A percentile compares a stretch with the other conserved stretches of the same genome.
Evolutionary conservation across 305 asterid genomes (phyloP).

Genomic region (Rubia balearica): DNA sequence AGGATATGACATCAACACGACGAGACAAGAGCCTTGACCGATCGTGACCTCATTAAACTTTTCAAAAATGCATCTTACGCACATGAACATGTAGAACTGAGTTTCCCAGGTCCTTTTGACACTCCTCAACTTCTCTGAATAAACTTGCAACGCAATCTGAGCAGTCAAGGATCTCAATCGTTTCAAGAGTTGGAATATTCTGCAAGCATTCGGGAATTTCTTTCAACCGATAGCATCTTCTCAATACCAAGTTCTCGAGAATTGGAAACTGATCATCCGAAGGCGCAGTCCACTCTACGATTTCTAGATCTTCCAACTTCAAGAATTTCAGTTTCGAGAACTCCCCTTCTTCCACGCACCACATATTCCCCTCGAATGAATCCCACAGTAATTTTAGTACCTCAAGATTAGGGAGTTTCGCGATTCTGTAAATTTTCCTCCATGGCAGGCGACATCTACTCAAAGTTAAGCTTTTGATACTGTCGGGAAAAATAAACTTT

Average conservation of each 20-base stretch:
- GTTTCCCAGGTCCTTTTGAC: background rate
- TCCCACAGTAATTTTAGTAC: background rate
- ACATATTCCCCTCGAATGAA: background rate
- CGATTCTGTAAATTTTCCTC: background rate
- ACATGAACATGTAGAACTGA: too few species aligned
- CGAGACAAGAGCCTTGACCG: too few species aligned
- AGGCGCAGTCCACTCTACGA: background rate
- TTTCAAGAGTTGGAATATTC: background rate
- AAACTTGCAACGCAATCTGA: background rate
- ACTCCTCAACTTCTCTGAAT: background rate
- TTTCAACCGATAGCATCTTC: background rate
- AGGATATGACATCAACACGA: too few species aligned
- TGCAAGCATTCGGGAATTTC: background rate
- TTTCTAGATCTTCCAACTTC: fast-evolving
- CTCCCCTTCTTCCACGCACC: background rate
- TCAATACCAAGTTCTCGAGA: background rate
- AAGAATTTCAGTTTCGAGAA: background rate
- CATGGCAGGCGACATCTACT: background rate
- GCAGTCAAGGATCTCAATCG: too few species aligned
- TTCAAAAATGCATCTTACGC: too few species aligned
- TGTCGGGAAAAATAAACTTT: background rate
- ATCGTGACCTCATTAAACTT: too few species aligned
- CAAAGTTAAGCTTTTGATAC: too few species aligned
- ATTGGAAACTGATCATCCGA: background rate
- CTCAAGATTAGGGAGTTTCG: background rate